Conservation (phyloP, 495 filamentous ascomycete genomes). For the Aspergillus leporis region DNA sequence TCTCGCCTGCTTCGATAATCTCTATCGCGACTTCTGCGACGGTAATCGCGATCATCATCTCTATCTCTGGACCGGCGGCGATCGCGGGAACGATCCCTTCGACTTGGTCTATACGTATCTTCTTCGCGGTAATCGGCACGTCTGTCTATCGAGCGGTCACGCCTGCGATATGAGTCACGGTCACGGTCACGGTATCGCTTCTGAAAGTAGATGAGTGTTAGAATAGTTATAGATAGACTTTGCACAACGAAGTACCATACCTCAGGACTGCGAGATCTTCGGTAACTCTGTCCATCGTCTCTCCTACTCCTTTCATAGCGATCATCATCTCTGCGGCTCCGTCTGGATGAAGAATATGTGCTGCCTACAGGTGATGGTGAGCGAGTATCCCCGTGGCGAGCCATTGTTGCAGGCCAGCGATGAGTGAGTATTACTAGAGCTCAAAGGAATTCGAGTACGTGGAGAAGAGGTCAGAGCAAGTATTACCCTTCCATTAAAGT, state of each 20-base stretch:
- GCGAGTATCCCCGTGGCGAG: conserved; percentile 89
- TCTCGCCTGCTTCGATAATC: conserved; percentile 77
- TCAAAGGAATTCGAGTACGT: conserved; percentile 36
- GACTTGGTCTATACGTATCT: conserved; percentile 60
- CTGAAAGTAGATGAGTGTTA: conserved; percentile 35
- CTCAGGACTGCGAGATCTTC: conserved; percentile 73
- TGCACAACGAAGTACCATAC: conserved; percentile 46
- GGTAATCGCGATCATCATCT: conserved; percentile 59
- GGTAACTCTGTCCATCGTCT: conserved; percentile 60
- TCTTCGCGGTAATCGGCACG: conserved; percentile 66
- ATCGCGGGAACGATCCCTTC: conserved; percentile 67
- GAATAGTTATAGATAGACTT: conserved; percentile 27
- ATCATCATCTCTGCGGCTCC: conserved; percentile 73
- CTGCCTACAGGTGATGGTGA: conserved; percentile 96
- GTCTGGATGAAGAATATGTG: conserved; percentile 73
- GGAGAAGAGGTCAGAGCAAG: conserved; percentile 19
- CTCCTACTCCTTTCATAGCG: conserved; percentile 64
- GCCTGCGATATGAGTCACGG: conserved; percentile 63
- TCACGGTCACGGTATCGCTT: conserved; percentile 58
- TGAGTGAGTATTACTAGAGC: conserved; percentile 63
- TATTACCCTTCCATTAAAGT: conserved; percentile 25
- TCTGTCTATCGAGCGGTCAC: conserved; percentile 74
- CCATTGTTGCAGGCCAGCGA: conserved; percentile 72
- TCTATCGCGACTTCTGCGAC: conserved; percentile 68
- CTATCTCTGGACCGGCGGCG: conserved; percentile 59